Conservation (phyloP, 441 rosid genomes). For the Bruguiera hainesii region DNA sequence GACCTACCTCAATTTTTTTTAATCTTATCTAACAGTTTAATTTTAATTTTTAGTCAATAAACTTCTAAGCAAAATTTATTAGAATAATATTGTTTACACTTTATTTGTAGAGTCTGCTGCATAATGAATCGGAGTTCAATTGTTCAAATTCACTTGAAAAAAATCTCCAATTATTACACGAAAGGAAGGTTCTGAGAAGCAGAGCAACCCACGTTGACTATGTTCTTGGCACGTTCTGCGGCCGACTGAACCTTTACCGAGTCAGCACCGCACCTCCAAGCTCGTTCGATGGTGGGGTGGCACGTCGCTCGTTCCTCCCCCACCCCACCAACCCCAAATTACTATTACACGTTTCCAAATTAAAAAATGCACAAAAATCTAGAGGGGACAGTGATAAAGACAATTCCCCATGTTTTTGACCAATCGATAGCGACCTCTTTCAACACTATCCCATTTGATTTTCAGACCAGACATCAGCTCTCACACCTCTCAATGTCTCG, state of each 20-base stretch:
- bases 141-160: neutral
- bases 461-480: neutral
- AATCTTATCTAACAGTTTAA: too few relatives aligned
- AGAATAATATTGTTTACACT: too few relatives aligned
- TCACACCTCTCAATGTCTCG: too few relatives aligned
- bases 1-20: too few relatives aligned
- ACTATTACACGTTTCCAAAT: neutral
- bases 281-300: neutral
- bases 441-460: neutral
- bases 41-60: too few relatives aligned
- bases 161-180: neutral
- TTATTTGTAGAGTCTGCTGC: too few relatives aligned
- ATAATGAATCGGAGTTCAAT: neutral
- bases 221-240: neutral
- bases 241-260: neutral
- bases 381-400: neutral
- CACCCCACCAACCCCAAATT: neutral
- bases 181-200: slow-evolving; percentile 9
- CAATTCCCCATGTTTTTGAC: neutral
- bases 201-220: neutral
- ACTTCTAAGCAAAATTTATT: too few relatives aligned
- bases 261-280: neutral
- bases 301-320: neutral
- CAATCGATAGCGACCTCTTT: neutral
- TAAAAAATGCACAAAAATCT: neutral